phyloP scores from a whole-genome alignment of 2,329 filamentous ascomycete species.

The Neoascochyta sp. region DNA sequence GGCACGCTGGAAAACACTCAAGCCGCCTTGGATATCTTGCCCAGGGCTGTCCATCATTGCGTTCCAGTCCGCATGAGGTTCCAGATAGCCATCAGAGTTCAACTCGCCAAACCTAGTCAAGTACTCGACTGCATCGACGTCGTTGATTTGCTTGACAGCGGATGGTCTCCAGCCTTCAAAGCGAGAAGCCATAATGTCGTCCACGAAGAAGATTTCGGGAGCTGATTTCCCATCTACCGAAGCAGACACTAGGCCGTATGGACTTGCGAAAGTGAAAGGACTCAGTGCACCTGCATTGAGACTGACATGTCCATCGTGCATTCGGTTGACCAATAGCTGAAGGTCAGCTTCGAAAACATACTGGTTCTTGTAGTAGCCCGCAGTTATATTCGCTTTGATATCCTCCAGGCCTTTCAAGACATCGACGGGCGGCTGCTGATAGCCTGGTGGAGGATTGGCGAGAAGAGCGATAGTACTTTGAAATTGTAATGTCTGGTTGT shows the following conservation, averaged over 20 bases:
- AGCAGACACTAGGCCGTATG: conserved; percentile 20
- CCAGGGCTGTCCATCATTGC: conserved; percentile 19
- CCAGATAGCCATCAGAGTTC: conserved; percentile 36
- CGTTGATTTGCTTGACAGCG: conserved; percentile 20
- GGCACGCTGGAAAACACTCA: conserved; percentile 11
- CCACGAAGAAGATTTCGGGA: conserved; percentile 29
- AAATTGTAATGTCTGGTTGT: conserved; percentile 44
- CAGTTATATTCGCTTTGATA: conserved; percentile 16
- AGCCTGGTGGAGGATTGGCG: conserved; percentile 38
- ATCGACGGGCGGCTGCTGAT: conserved; percentile 40
- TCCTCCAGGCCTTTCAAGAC: conserved; percentile 21
- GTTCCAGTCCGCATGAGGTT: conserved; percentile 44
- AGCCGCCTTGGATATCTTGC: conserved; percentile 12
- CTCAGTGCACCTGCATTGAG: conserved; percentile 19
- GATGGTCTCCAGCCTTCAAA: conserved; percentile 17
- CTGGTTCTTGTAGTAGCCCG: conserved; percentile 30
- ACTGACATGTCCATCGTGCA: conserved; percentile 33
- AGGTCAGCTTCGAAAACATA: conserved; percentile 39
- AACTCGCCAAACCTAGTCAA: conserved; percentile 15
- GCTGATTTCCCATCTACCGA: conserved; percentile 20
- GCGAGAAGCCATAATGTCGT: conserved; percentile 20
- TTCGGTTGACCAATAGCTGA: conserved; percentile 22
- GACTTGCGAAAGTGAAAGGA: conserved; percentile 19
- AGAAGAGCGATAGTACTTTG: conserved; percentile 43
- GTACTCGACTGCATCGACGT: conserved; percentile 13